phyloP scores from a whole-genome alignment of 129 eudicot genomes.

The Helianthus tuberosus region DNA sequence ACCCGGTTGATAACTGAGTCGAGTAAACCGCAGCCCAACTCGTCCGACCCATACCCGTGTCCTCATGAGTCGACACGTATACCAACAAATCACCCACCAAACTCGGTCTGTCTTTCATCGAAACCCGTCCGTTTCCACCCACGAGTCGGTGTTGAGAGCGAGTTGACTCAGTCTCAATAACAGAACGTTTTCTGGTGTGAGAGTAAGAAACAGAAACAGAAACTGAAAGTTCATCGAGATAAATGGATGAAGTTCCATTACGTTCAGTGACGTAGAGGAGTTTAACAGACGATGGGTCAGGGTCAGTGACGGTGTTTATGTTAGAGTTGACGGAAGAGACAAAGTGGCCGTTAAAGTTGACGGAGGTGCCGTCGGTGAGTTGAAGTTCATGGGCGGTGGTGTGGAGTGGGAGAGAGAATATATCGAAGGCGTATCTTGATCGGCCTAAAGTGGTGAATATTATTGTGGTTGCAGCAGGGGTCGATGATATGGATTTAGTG shows the following conservation, averaged over 20 bases:
- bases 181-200: conserved; percentile 33
- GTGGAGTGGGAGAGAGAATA: conserved; percentile 55
- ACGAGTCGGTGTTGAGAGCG: conserved; percentile 50
- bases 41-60: conserved; percentile 65
- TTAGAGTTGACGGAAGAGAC: conserved; percentile 26
- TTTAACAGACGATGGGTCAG: conserved; percentile 25
- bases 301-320: not conserved
- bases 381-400: conserved; percentile 42
- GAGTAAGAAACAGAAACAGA: not conserved
- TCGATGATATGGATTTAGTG: not conserved
- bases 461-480: conserved; percentile 41
- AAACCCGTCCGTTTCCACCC: conserved; percentile 39
- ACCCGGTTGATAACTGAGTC: conserved; percentile 60
- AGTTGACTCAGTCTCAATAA: conserved; percentile 37
- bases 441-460: conserved; percentile 64
- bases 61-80: conserved; percentile 81
- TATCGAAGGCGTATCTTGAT: conserved; percentile 66
- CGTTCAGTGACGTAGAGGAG: conserved; percentile 75
- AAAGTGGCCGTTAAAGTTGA: conserved; percentile 80
- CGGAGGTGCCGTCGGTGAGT: conserved; percentile 72
- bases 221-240: conserved; percentile 45
- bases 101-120: conserved; percentile 86
- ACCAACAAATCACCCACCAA: conserved; percentile 66
- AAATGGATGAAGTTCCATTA: conserved; percentile 58
- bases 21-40: conserved; percentile 96